Evolutionary conservation across 305 asterid genomes (phyloP), one percentile per base, ranked within the genome.

Genomic region (Rubia balearica): DNA sequence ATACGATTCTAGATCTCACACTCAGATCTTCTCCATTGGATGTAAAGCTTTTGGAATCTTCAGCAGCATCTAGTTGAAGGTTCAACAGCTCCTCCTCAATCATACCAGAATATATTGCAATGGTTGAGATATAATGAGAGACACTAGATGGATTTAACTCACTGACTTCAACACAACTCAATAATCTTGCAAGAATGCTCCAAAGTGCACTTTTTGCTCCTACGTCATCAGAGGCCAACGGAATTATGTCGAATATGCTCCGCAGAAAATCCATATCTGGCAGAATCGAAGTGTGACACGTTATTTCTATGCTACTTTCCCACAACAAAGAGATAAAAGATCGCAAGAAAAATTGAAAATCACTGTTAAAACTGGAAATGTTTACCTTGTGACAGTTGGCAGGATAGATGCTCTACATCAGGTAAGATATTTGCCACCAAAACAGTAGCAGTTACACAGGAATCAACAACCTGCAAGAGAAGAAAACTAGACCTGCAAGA

Each of bases 171-270:
- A 88, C 73, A 68, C 57, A 76, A 46, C 56, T 71, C 82, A 88
- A 68, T 78, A 88, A 33, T 85, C 88, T 83, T 69, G 93, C 85
- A 73, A 88, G 76, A 66, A 75, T 76, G 80, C 88, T 82, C 97
- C 97, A 88, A 77, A 89, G 82, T 73, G 96, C 95, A 78, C 81
- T 85, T 75, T 77, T 88, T 46, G 93, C 95, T 78, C 86, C 96
- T 10, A 69, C 51, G 65, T 83, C 93, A 46, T 78, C 84, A 48
- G 89, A 83, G 72, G 96, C 90, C 83, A 84, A 84, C 40, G 89
- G 90, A 73, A 88, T 81, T 69, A 87, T 83, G 40, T 85, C 91
- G 76, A 88, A 83, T 27, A 88, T 76, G 71, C 90, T 89, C 95
- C 85, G 86, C 68, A 88, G 85, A 83, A 91, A 83, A 64, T 61